Percentiles rank a stretch among this genome's conserved stretches.
phyloP scores from a whole-genome alignment of 495 filamentous ascomycete species.

The Staphylotrichum longicolle region DNA sequence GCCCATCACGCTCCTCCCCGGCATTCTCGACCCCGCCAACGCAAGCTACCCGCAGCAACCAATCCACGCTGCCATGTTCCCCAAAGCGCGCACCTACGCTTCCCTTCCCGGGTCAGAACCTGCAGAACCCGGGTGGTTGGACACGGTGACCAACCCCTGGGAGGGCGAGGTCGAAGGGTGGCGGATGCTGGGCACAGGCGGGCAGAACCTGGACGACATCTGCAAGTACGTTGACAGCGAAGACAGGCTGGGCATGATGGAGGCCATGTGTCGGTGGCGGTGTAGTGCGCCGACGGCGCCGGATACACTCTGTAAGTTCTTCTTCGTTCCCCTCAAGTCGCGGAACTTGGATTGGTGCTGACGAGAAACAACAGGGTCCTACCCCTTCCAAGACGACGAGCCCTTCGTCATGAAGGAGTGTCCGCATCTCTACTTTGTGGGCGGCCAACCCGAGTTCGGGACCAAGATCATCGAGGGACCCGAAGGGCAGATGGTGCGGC shows the following conservation, averaged over 20 bases:
- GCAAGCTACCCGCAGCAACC: slow-evolving; percentile 76
- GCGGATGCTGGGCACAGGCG: slow-evolving; percentile 77
- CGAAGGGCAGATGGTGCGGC: slow-evolving; percentile 63
- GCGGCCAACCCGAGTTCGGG: slow-evolving; percentile 81
- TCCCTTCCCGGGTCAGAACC: slow-evolving; percentile 9
- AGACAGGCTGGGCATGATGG: slow-evolving; percentile 80
- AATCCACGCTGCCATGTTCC: slow-evolving; percentile 81
- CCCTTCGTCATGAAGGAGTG: slow-evolving; percentile 79
- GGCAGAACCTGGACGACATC: slow-evolving; percentile 91
- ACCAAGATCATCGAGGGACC: slow-evolving; percentile 63
- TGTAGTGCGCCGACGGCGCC: slow-evolving; percentile 92
- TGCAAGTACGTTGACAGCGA: slow-evolving; percentile 81
- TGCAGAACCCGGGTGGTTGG: slow-evolving; percentile 69
- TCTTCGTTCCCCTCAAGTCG: neutral
- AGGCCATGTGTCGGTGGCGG: slow-evolving; percentile 86
- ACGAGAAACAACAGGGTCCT: slow-evolving; percentile 66
- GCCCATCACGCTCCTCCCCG: slow-evolving; percentile 76
- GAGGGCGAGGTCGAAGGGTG: slow-evolving; percentile 84
- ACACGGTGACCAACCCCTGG: slow-evolving; percentile 91
- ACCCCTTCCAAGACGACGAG: slow-evolving; percentile 89
- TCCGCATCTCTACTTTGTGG: slow-evolving; percentile 87
- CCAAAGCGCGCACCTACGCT: slow-evolving; percentile 64
- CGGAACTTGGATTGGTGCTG: slow-evolving; percentile 10
- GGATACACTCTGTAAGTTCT: slow-evolving; percentile 83
- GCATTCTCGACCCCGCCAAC: slow-evolving; percentile 74